phyloP scores from a whole-genome alignment of 768 basidiomycete species.

The Russula virescens region DNA sequence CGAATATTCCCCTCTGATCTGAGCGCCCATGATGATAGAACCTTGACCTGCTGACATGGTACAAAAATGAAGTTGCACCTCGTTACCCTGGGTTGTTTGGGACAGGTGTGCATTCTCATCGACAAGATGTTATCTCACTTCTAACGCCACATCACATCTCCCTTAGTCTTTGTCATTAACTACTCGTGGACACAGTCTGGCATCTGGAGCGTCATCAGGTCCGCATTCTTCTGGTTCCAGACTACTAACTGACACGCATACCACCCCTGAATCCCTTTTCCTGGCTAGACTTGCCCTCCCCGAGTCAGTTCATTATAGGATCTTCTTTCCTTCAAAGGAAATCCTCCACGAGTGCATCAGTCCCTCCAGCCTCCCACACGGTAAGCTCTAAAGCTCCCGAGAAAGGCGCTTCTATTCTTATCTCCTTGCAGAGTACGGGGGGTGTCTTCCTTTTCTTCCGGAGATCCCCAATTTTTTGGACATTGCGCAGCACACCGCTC shows the following conservation, averaged over 20 bases:
- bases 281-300: constrained; percentile 56
- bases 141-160: constrained; percentile 12
- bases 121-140: constrained; percentile 14
- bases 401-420: constrained; percentile 23
- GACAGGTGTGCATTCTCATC: constrained; percentile 43
- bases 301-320: constrained; percentile 48
- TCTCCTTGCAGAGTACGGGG: constrained; percentile 56
- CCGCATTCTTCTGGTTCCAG: constrained; percentile 2
- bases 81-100: constrained; percentile 73
- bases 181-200: constrained; percentile 70
- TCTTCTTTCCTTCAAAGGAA: constrained; percentile 57
- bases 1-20: constrained; percentile 21
- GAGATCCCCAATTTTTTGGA: constrained; percentile 39
- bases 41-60: constrained; percentile 59
- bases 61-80: constrained; percentile 58
- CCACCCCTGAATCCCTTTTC: neutral
- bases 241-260: neutral
- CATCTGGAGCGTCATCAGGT: constrained; percentile 64
- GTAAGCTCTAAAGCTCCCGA: constrained; percentile 33
- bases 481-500: neutral
- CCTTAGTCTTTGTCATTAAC: constrained; percentile 62
- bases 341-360: constrained; percentile 54
- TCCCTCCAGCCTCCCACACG: constrained; percentile 50
- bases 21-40: constrained; percentile 35
- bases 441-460: constrained; percentile 47